Evolutionary conservation across 192 early-diverging fungal species (phyloP), one percentile per base, ranked within the genome.

Genomic region (Fimicolochytrium jonesii): DNA sequence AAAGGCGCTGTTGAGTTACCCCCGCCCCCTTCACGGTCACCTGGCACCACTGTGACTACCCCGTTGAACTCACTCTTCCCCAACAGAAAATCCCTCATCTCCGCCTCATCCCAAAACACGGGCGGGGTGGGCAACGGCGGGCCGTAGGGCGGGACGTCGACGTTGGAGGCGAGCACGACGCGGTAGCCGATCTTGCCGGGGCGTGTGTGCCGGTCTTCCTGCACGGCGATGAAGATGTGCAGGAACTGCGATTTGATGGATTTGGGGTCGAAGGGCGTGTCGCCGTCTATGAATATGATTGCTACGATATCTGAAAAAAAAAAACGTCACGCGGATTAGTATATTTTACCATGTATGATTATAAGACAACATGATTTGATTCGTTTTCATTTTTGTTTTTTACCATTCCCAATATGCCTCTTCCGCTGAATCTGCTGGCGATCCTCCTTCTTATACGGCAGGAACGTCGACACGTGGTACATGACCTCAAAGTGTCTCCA

Each of bases 341-440:
- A n/a, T n/a, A n/a, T n/a, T n/a, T n/a, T n/a, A n/a, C n/a, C n/a
- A n/a, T n/a, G n/a, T n/a, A n/a, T n/a, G n/a, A n/a, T n/a, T n/a
- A n/a, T n/a, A n/a, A n/a, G 37, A 41, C 9, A 9, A 9, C 37
- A 41, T 41, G 9, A 9, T 11, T n/a, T n/a, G n/a, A 41, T 11
- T 11, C 37, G 26, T 29, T 7, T 22, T 48, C 66, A n/a, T n/a
- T n/a, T n/a, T n/a, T n/a, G n/a, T n/a, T n/a, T n/a, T n/a, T n/a
- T n/a, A 78, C 76, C 77, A 45, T 80, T 80, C 25, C 78, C 78
- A 49, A 80, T 74, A 54, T 81, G 78, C 20, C 72, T 36, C 47
- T 80, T 80, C 23, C 78, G 51, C 58, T 76, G 66, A 39, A 80
- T 75, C 44, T 80, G 78, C 62, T 80, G 78, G 5, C 7, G 6